Evolutionary conservation across 352 stramenopile species (phyloP).

Genomic region (Phytophthora syringae): DNA sequence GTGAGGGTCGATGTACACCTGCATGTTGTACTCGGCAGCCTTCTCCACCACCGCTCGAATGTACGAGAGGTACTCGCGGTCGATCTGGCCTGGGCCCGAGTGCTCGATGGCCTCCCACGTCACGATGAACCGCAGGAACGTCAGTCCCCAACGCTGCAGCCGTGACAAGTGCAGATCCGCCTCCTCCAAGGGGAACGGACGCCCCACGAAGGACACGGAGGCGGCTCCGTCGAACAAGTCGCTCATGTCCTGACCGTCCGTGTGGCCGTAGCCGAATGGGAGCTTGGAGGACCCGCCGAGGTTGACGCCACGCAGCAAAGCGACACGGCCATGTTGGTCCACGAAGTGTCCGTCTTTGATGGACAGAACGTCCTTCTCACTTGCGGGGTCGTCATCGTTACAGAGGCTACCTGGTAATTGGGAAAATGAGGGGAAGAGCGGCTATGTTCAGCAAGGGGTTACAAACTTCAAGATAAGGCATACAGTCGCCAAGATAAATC

Average conservation of each 20-base stretch:
- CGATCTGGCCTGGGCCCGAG: conserved; percentile 78
- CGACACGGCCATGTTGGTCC: conserved; percentile 53
- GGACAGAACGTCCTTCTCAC: conserved; percentile 37
- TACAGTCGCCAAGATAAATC: no score
- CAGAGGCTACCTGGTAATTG: no score
- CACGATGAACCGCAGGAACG: conserved; percentile 83
- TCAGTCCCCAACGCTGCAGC: conserved; percentile 81
- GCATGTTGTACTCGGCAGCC: conserved; percentile 64
- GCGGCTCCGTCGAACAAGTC: conserved; percentile 56
- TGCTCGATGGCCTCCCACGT: conserved; percentile 93
- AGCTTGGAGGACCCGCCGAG: conserved; percentile 75
- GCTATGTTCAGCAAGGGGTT: conserved; percentile 1
- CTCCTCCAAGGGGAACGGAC: conserved; percentile 86
- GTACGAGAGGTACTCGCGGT: conserved; percentile 85
- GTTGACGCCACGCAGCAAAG: conserved; percentile 70
- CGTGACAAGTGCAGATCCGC: conserved; percentile 77
- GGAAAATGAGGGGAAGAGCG: neutral
- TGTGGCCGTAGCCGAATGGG: conserved; percentile 43
- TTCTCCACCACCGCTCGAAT: conserved; percentile 68
- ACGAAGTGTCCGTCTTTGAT: conserved; percentile 61
- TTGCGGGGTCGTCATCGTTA: conserved; percentile 1
- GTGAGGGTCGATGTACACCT: conserved; percentile 88
- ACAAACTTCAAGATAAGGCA: conserved; percentile 25
- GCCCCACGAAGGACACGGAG: conserved; percentile 67
- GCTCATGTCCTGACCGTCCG: conserved; percentile 29